Percentiles rank a stretch among this genome's conserved stretches.
Evolutionary conservation across 352 stramenopile genomes (phyloP).

Genomic region (Pythium utonaiense): DNA sequence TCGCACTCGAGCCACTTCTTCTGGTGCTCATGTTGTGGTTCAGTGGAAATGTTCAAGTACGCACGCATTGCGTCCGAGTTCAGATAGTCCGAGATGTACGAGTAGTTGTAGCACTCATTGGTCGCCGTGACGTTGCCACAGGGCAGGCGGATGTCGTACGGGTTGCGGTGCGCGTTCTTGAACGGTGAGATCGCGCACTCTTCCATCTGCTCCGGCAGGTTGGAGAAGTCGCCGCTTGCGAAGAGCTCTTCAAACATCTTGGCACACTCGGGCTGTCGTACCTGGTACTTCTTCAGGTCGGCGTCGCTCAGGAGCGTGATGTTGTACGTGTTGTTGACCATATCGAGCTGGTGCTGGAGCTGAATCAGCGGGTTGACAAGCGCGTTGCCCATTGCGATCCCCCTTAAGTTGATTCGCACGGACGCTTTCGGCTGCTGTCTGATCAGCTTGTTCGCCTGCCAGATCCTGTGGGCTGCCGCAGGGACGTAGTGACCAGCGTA

Average conservation of each 20-base stretch:
- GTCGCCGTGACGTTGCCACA: constrained; percentile 45
- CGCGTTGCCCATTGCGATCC: constrained; percentile 55
- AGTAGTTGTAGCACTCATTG: constrained; percentile 45
- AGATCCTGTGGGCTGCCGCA: constrained; percentile 46
- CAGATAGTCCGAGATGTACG: constrained; percentile 14
- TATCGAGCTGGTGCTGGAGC: constrained; percentile 43
- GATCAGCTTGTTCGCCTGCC: constrained; percentile 35
- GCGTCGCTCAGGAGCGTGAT: constrained; percentile 42
- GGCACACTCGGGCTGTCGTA: constrained; percentile 24
- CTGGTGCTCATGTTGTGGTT: no score
- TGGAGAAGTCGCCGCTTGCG: constrained; percentile 31
- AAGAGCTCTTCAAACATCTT: constrained; percentile 35
- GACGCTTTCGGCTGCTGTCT: not conserved
- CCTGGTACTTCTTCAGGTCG: constrained; percentile 28
- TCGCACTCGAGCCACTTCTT: constrained; percentile 15
- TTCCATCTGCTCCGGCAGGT: not conserved
- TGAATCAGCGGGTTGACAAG: constrained; percentile 42
- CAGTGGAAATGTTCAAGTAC: not conserved
- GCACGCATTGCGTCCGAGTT: constrained; percentile 9
- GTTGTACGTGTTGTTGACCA: constrained; percentile 71
- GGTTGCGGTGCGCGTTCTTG: constrained; percentile 47
- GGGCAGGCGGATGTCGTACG: constrained; percentile 67
- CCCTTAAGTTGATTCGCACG: constrained; percentile 42
- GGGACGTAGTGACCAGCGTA: constrained; percentile 70
- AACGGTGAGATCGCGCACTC: constrained; percentile 37